These are phyloP conservation scores for Bassia scoparia DNA, from an alignment of 148 eudicot genomes.

Conservation along the genomic window DNA sequence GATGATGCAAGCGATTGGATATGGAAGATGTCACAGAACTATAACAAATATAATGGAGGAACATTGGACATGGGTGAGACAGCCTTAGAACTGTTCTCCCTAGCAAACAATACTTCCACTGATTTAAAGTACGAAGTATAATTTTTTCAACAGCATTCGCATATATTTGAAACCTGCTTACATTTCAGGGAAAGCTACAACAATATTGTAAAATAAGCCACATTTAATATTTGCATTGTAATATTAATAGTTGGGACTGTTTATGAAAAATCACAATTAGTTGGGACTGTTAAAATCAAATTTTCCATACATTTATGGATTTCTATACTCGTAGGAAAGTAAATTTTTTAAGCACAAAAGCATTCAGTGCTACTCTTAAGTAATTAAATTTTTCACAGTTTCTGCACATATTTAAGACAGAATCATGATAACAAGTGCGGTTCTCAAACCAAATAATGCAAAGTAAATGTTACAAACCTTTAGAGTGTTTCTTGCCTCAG, in stretches of 20 bases:
- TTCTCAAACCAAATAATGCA: conserved; percentile 12
- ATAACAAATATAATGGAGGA: not conserved
- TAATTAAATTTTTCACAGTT: not conserved
- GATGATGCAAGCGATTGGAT: not conserved
- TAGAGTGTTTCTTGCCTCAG: conserved; percentile 44
- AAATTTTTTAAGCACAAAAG: no score
- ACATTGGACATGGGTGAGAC: not conserved
- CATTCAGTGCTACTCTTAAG: no score
- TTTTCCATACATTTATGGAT: no score
- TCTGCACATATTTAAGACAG: not conserved
- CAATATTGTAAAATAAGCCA: not conserved
- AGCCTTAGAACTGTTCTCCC: not conserved
- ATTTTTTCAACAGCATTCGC: not conserved
- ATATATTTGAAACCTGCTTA: not conserved
- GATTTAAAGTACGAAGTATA: not conserved
- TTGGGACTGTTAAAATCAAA: no score
- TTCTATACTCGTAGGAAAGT: no score
- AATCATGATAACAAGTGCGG: not conserved
- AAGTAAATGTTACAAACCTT: conserved; percentile 51
- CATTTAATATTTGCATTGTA: not conserved
- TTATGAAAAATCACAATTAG: no score
- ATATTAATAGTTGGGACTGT: no score
- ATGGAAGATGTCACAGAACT: not conserved
- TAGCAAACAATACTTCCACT: not conserved
- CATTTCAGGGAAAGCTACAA: not conserved